Percentiles rank a stretch among this genome's conserved stretches.
Conservation (phyloP, 2,329 filamentous ascomycete species). For the Ambrosiella cleistominuta region DNA sequence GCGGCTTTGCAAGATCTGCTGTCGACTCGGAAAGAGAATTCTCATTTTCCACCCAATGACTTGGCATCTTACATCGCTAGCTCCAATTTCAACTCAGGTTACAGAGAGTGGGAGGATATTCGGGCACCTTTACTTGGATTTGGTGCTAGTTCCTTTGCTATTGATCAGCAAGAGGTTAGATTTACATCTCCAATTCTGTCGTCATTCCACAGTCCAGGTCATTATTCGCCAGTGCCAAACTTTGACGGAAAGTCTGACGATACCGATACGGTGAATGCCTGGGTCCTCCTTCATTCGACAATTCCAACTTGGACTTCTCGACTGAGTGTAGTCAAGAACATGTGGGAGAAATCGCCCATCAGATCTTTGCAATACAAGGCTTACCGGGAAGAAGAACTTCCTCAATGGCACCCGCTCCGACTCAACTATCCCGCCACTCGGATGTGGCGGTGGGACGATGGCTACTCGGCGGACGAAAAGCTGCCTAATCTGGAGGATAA, state of each 20-base stretch:
- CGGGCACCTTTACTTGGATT: neutral
- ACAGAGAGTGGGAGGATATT: neutral
- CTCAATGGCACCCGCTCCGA: neutral
- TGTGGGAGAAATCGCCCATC: neutral
- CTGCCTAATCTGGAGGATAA: neutral
- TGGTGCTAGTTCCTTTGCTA: neutral
- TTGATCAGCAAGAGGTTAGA: neutral
- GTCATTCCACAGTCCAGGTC: neutral
- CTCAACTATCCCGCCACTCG: constrained; percentile 1
- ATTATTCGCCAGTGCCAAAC: neutral
- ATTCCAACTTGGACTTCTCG: neutral
- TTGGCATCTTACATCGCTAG: neutral
- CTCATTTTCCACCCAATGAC: neutral
- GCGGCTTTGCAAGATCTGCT: neutral
- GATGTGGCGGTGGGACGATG: constrained; percentile 4
- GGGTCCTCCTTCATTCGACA: neutral
- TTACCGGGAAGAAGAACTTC: neutral
- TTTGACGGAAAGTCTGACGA: neutral
- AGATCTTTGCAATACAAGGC: too few species aligned
- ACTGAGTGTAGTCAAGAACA: neutral
- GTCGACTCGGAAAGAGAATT: neutral
- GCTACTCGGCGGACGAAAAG: neutral
- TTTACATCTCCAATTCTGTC: neutral
- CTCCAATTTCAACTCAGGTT: neutral
- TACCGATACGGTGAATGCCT: constrained; percentile 3